Percentiles rank a stretch among this genome's conserved stretches.
Conservation (phyloP, 345 rosid species). For the Eutrema heterophyllum region DNA sequence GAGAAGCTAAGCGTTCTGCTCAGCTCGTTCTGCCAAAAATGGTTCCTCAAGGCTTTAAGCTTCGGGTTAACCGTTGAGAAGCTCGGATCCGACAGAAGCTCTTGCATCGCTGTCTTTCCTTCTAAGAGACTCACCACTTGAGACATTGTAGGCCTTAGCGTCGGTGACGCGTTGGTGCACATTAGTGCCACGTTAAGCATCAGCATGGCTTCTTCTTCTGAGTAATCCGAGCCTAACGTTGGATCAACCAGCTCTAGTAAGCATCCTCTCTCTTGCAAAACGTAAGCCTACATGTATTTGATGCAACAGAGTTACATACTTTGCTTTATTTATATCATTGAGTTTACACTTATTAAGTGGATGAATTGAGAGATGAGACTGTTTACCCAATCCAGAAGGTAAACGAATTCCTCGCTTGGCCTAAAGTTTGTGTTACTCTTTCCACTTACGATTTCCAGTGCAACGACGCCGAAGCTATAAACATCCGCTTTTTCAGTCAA, state of each 20-base stretch:
- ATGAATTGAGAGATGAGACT: background rate
- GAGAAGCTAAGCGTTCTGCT: slow-evolving; percentile 52
- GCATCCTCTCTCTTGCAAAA: slow-evolving; percentile 65
- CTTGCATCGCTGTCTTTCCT: slow-evolving; percentile 65
- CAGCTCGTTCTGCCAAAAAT: slow-evolving; percentile 71
- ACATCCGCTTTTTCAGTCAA: slow-evolving; percentile 54
- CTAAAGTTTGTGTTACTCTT: slow-evolving; percentile 77
- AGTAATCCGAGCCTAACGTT: slow-evolving; percentile 45
- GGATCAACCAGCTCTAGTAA: slow-evolving; percentile 66
- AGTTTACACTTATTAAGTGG: too few species aligned
- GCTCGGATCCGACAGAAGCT: slow-evolving; percentile 67
- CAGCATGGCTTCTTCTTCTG: slow-evolving; percentile 62
- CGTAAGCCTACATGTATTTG: slow-evolving; percentile 50
- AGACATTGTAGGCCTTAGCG: slow-evolving; percentile 84
- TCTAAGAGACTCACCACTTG: slow-evolving; percentile 84
- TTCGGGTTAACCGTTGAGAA: slow-evolving; percentile 58
- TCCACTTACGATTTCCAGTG: slow-evolving; percentile 46
- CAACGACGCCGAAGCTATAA: slow-evolving; percentile 37
- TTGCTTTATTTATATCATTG: background rate
- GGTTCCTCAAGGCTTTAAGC: slow-evolving; percentile 60
- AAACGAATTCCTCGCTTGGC: slow-evolving; percentile 55
- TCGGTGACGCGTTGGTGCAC: slow-evolving; percentile 82
- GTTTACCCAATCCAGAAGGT: slow-evolving; percentile 82
- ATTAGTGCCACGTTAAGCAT: slow-evolving; percentile 71
- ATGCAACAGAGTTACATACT: slow-evolving; percentile 1